Evolutionary conservation across 2,329 filamentous ascomycete genomes (phyloP).

Genomic region (Colletotrichum chlorophyti): DNA sequence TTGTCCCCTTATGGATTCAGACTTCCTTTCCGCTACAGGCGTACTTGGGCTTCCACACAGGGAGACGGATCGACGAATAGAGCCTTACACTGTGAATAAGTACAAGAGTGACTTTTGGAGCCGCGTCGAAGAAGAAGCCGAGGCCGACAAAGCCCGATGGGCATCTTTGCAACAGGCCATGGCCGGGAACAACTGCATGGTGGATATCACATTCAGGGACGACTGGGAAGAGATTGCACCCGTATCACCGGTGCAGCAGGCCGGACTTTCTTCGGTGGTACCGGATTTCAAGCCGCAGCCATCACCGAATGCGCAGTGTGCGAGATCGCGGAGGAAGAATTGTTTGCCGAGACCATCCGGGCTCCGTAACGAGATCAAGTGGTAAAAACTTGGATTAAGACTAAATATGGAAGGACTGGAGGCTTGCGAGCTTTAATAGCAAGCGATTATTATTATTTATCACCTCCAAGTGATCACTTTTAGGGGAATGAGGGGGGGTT

Average conservation of each 20-base stretch:
- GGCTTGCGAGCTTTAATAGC: too few relatives aligned
- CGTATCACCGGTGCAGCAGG: not conserved
- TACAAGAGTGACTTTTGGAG: conserved; percentile 21
- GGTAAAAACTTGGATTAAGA: too few relatives aligned
- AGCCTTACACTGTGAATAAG: not conserved
- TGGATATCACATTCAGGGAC: conserved; percentile 20
- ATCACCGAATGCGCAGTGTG: not conserved
- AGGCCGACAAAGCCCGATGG: conserved; percentile 17
- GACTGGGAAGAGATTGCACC: conserved; percentile 5
- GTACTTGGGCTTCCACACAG: conserved; percentile 11
- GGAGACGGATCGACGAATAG: not conserved
- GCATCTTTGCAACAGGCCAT: conserved; percentile 17
- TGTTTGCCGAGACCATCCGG: too few relatives aligned
- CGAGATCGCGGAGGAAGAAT: too few relatives aligned
- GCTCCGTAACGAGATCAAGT: too few relatives aligned
- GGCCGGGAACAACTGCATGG: conserved; percentile 19
- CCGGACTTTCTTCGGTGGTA: not conserved
- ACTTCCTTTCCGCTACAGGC: conserved; percentile 15
- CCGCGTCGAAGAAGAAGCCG: not conserved
- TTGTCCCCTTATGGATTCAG: not conserved
- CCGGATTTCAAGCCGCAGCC: not conserved
- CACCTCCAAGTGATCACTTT: too few relatives aligned
- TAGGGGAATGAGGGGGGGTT: too few relatives aligned
- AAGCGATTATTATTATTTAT: too few relatives aligned
- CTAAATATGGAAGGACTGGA: too few relatives aligned